These are phyloP conservation scores for Microglena sp. DNA, from an alignment of 139 green algal species.

Conservation along the genomic window DNA sequence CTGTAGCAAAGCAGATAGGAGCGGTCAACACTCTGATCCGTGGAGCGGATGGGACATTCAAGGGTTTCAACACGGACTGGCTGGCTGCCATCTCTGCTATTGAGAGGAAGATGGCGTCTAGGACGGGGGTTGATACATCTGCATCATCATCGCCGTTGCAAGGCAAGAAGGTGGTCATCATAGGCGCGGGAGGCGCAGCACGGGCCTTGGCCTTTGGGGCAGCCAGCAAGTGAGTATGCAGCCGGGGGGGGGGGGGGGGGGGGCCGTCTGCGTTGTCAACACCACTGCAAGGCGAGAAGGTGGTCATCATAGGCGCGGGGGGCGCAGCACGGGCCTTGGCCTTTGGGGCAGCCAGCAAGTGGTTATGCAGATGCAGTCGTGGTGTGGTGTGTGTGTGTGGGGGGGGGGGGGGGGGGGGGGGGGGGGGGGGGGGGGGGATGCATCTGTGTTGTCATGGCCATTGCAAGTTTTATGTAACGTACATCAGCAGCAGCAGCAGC, in stretches of 20 bases:
- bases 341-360: background rate
- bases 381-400: background rate
- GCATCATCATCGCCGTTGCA: slow-evolving; percentile 32
- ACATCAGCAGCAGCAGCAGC: too few relatives aligned
- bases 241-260: too few relatives aligned
- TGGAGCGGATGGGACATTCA: slow-evolving; percentile 50
- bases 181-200: slow-evolving; percentile 89
- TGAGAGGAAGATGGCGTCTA: slow-evolving; percentile 50
- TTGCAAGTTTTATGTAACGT: too few relatives aligned
- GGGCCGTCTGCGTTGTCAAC: too few relatives aligned
- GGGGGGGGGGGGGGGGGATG: too few relatives aligned
- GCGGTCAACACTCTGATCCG: slow-evolving; percentile 92
- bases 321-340: background rate
- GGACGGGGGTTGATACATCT: background rate
- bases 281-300: background rate
- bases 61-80: slow-evolving; percentile 94
- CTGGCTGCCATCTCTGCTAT: slow-evolving; percentile 81
- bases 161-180: slow-evolving; percentile 74
- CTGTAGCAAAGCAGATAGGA: slow-evolving; percentile 71
- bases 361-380: background rate
- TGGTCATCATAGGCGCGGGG: background rate
- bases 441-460: too few relatives aligned
- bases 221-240: slow-evolving; percentile 32
- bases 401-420: too few relatives aligned
- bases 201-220: slow-evolving; percentile 88